Evolutionary conservation across 164 flowering plant species (phyloP), one percentile per base, ranked within the genome.

Genomic region (Vitis rupestris): DNA sequence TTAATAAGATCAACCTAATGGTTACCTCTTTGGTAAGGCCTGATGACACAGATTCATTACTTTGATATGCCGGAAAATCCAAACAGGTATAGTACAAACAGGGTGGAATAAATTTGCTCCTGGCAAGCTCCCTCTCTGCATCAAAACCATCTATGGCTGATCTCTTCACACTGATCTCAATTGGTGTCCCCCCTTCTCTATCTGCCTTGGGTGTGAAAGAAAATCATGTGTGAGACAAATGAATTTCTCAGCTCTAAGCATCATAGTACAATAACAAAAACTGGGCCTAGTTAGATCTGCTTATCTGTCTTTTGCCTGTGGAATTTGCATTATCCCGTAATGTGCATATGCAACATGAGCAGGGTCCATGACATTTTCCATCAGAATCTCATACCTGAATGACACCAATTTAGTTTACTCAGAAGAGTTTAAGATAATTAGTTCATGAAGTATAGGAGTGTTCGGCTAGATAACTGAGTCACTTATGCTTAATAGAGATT

Each of bases 361-460:
- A 74, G 97, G 99, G 77, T 94, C 99, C 97, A 94, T 90, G 27
- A 94, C 90, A 81, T 92, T 94, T 77, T 92, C 97, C 53, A 78
- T 76, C 79, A 92, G 74, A 72, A 94, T 78, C 79, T 94, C 99
- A 56, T 94, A 94, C 81, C 97, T 94, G 91, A 74, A 83, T 23
- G 75, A 72, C 13, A 29, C 61, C 29, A 63, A 14, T 37, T 50
- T 15, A 30, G 13, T 23, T 49, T 31, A 16, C 44, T 53, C 67
- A 17, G 16, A 52, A 70, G 54, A 23, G 27, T 59, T 19, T 0
- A 23, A 23, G 27, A 23, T 37, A 3, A 37, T 37, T 37, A 37
- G 44, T 0, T 37, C 44, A 37, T 23, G 27, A 23, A 23, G 27
- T 23, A 23, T 23, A 23, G 27, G 27, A 23, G 27, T 23, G 27